These are phyloP conservation scores for Hyaloperonospora brassicae DNA, from an alignment of 352 stramenopile species.

Conservation along the genomic window DNA sequence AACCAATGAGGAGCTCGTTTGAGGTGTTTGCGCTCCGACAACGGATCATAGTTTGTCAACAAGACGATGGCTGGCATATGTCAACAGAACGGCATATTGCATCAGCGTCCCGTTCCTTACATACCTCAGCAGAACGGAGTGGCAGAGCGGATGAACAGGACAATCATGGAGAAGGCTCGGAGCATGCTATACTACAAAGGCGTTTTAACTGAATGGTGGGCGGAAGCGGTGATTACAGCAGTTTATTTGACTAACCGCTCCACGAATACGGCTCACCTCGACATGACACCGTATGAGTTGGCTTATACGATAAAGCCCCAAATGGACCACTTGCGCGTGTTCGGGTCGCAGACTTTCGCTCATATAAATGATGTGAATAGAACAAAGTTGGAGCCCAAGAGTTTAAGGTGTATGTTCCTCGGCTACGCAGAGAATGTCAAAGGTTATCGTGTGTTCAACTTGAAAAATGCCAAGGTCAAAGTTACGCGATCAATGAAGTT, in stretches of 20 bases:
- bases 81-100: constrained; percentile 1
- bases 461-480: constrained; percentile 13
- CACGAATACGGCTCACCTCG: background rate
- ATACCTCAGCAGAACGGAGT: constrained; percentile 15
- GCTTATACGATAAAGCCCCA: constrained; percentile 9
- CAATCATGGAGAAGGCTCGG: constrained; percentile 1
- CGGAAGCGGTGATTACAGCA: constrained; percentile 23
- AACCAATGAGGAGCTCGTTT: constrained; percentile 16
- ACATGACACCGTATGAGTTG: constrained; percentile 18
- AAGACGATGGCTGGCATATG: constrained; percentile 6
- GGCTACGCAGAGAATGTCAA: constrained; percentile 17
- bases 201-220: constrained; percentile 21
- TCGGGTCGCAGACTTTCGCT: constrained; percentile 18
- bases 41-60: constrained; percentile 21
- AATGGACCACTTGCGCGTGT: constrained; percentile 20
- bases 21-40: constrained; percentile 18
- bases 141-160: constrained; percentile 9
- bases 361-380: constrained; percentile 19
- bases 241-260: constrained; percentile 13
- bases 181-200: constrained; percentile 26
- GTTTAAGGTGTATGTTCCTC: constrained; percentile 19
- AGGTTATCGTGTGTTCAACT: constrained; percentile 16
- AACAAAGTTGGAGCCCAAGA: constrained; percentile 23
- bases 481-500: constrained; percentile 10
- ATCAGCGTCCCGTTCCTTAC: constrained; percentile 5